Conservation (phyloP, 164 flowering plant species). For the Vitis amurensis region DNA sequence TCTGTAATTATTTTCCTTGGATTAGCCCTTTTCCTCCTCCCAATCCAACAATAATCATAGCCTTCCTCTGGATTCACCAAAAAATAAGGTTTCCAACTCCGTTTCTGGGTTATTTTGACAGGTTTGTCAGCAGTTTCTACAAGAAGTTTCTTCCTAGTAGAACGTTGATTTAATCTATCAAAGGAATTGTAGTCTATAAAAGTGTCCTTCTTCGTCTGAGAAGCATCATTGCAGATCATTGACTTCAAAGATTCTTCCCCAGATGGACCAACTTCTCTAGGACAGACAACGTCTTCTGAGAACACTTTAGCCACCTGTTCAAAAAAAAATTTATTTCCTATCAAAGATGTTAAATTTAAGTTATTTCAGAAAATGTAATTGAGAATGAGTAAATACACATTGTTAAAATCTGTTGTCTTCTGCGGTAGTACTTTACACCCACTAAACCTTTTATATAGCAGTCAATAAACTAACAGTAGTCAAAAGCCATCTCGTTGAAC, state of each 20-base stretch:
- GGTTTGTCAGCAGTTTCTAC: constrained; percentile 10
- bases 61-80: constrained; percentile 41
- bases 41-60: constrained; percentile 27
- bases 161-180: constrained; percentile 11
- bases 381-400: too few species aligned
- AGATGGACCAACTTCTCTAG: constrained; percentile 23
- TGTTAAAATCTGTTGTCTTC: too few species aligned
- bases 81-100: constrained; percentile 35
- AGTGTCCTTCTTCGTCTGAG: constrained; percentile 13
- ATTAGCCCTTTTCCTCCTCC: constrained; percentile 9
- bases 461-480: too few species aligned
- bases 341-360: too few species aligned
- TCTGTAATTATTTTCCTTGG: neutral
- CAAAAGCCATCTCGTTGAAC: too few species aligned
- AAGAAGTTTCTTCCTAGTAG: neutral
- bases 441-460: too few species aligned
- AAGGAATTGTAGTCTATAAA: constrained; percentile 10
- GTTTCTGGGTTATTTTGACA: constrained; percentile 14
- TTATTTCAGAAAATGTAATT: too few species aligned
- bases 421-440: too few species aligned
- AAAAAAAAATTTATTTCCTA: neutral
- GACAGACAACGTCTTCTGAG: constrained; percentile 20
- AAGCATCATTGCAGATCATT: constrained; percentile 26
- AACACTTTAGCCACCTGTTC: constrained; percentile 38
- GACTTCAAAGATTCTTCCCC: constrained; percentile 21